phyloP scores from a whole-genome alignment of 805 yeast genomes.

The Diddensiella transvaalensis region DNA sequence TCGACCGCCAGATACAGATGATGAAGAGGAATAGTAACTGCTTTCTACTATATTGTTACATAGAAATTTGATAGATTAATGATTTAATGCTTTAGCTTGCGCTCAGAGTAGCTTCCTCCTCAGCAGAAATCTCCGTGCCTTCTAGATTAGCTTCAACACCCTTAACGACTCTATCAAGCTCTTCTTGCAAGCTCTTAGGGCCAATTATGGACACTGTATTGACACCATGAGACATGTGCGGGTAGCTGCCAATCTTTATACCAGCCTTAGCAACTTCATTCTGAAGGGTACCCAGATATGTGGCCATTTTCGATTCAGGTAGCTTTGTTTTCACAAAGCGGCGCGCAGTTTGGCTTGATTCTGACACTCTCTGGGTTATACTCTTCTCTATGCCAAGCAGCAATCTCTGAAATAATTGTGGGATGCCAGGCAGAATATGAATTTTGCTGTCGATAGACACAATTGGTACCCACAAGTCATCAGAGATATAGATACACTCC shows the following conservation, averaged over 20 bases:
- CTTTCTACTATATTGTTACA: background rate
- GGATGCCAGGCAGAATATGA: conserved; percentile 80
- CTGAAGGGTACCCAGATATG: conserved; percentile 54
- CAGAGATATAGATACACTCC: conserved; percentile 38
- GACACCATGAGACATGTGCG: conserved; percentile 61
- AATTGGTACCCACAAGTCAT: conserved; percentile 78
- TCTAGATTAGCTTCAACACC: conserved; percentile 45
- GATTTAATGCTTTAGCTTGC: background rate
- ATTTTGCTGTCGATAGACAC: conserved; percentile 64
- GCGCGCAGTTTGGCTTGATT: conserved; percentile 37
- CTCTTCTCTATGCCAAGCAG: conserved; percentile 43
- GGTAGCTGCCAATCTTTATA: conserved; percentile 83
- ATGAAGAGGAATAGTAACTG: conserved; percentile 59
- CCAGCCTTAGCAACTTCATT: conserved; percentile 33
- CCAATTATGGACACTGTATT: conserved; percentile 78
- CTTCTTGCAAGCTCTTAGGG: conserved; percentile 36
- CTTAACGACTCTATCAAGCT: conserved; percentile 44
- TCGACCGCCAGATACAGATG: conserved; percentile 89
- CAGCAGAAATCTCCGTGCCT: conserved; percentile 56
- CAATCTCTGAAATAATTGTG: conserved; percentile 61
- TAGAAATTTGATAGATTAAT: background rate
- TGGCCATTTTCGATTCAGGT: conserved; percentile 68
- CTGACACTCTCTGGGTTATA: conserved; percentile 38
- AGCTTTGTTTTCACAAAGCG: conserved; percentile 58
- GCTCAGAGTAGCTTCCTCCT: conserved; percentile 45